Conservation (phyloP, 2,329 filamentous ascomycete genomes). For the Claviceps quebecensis region DNA sequence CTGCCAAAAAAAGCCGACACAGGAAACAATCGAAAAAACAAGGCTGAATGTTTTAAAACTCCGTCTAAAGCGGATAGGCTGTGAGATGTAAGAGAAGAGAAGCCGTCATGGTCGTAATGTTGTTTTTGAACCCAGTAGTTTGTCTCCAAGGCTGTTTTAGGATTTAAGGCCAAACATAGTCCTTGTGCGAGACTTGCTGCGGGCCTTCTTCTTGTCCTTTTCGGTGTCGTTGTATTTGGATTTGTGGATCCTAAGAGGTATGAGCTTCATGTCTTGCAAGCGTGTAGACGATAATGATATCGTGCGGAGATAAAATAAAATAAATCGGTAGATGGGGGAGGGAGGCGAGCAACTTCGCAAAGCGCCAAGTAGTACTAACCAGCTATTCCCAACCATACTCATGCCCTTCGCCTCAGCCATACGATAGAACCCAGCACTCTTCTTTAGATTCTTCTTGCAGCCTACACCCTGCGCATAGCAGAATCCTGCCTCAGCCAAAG, state of each 20-base stretch:
- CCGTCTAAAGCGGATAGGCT: too few species aligned
- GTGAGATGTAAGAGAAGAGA: neutral
- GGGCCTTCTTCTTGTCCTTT: constrained; percentile 46
- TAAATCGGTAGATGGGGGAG: too few species aligned
- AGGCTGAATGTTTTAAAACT: too few species aligned
- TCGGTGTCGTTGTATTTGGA: constrained; percentile 67
- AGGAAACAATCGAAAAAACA: too few species aligned
- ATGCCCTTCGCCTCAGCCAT: constrained; percentile 85
- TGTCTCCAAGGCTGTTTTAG: constrained; percentile 4
- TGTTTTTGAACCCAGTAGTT: neutral
- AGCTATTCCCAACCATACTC: constrained; percentile 97
- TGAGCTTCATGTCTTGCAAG: neutral
- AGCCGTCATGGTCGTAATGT: constrained; percentile 17
- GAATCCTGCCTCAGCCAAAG: constrained; percentile 84
- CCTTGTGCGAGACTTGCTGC: constrained; percentile 64
- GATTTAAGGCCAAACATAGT: constrained; percentile 50
- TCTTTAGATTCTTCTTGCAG: constrained; percentile 92
- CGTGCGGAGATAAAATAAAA: too few species aligned
- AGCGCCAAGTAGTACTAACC: constrained; percentile 43
- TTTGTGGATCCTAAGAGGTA: constrained; percentile 71
- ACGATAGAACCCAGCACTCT: constrained; percentile 81
- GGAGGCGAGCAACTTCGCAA: neutral
- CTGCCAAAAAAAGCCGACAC: too few species aligned
- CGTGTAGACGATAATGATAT: too few species aligned
- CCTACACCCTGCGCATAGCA: constrained; percentile 91